Conservation (phyloP, 148 eudicot genomes). For the Silene uniflora region DNA sequence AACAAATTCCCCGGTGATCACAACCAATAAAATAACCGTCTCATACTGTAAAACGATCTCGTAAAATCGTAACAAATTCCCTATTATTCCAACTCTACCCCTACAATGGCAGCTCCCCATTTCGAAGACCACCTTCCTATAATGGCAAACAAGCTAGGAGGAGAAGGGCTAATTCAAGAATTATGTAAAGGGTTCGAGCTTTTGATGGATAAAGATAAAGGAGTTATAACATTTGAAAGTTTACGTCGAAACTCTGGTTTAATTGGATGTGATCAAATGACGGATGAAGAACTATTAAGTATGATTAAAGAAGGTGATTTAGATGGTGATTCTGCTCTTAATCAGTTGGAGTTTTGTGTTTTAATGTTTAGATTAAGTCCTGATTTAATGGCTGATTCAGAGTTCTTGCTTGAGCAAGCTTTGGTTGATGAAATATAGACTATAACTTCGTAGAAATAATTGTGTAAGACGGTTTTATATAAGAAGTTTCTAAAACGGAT, state of each 20-base stretch:
- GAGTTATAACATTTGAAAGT: conserved; percentile 39
- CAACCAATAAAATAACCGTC: no score
- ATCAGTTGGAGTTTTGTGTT: conserved; percentile 36
- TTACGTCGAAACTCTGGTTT: conserved; percentile 32
- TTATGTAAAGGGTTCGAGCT: conserved; percentile 39
- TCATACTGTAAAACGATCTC: no score
- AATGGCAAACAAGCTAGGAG: conserved; percentile 39
- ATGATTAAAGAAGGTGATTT: conserved; percentile 43
- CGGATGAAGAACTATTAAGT: conserved; percentile 27
- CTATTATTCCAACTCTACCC: neutral
- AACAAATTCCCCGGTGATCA: no score
- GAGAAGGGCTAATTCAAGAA: conserved; percentile 32
- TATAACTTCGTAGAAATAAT: no score
- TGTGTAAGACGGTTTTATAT: no score
- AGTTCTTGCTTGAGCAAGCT: conserved; percentile 29
- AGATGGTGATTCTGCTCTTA: conserved; percentile 36
- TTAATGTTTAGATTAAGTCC: conserved; percentile 43
- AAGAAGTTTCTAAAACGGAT: no score
- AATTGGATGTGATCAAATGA: conserved; percentile 30
- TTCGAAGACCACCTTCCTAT: conserved; percentile 36
- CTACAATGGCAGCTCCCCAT: neutral
- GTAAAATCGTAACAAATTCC: no score
- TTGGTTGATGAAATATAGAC: neutral
- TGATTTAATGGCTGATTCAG: conserved; percentile 32
- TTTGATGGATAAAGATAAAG: conserved; percentile 29